A percentile compares a stretch with the other conserved stretches of the same genome.
Evolutionary conservation across 1,284 basidiomycete species (phyloP).

Genomic region (Ceratobasidium sp.): DNA sequence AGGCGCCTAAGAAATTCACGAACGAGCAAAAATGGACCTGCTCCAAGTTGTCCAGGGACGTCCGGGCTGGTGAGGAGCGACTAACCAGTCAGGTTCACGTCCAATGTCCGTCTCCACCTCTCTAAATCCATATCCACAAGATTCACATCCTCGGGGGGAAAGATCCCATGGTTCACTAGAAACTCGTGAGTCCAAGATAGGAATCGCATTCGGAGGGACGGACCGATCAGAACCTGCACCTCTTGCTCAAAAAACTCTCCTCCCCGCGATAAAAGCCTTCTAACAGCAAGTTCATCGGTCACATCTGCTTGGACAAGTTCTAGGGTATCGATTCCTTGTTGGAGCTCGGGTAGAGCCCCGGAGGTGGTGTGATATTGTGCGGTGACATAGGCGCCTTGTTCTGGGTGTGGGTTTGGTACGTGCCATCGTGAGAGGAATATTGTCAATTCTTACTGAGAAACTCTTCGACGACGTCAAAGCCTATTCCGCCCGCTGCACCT

Average conservation of each 20-base stretch:
- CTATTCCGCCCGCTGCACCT: slow-evolving; percentile 74
- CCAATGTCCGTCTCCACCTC: slow-evolving; percentile 69
- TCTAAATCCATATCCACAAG: slow-evolving; percentile 66
- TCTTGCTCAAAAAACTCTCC: slow-evolving; percentile 23
- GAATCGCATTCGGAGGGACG: slow-evolving; percentile 45
- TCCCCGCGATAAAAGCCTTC: slow-evolving; percentile 48
- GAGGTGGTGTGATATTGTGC: slow-evolving; percentile 72
- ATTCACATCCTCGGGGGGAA: slow-evolving; percentile 55
- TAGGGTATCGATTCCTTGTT: slow-evolving; percentile 52
- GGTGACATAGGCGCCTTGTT: slow-evolving; percentile 71
- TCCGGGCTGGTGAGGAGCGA: not conserved
- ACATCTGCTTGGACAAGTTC: slow-evolving; percentile 64
- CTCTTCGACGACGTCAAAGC: slow-evolving; percentile 60
- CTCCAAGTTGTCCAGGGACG: not conserved
- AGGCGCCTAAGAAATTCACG: slow-evolving; percentile 65
- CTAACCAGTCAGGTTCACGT: slow-evolving; percentile 67
- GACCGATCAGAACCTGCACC: slow-evolving; percentile 39
- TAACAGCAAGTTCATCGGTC: slow-evolving; percentile 61
- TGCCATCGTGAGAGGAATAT: slow-evolving; percentile 37
- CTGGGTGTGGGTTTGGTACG: slow-evolving; percentile 49
- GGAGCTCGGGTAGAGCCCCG: slow-evolving; percentile 55
- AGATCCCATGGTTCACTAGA: slow-evolving; percentile 71
- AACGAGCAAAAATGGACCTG: slow-evolving; percentile 63
- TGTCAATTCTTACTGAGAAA: slow-evolving; percentile 56
- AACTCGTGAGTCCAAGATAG: slow-evolving; percentile 53